These are phyloP conservation scores for Poa annua DNA, from an alignment of 176 grass and related monocot genomes.

Conservation along the genomic window DNA sequence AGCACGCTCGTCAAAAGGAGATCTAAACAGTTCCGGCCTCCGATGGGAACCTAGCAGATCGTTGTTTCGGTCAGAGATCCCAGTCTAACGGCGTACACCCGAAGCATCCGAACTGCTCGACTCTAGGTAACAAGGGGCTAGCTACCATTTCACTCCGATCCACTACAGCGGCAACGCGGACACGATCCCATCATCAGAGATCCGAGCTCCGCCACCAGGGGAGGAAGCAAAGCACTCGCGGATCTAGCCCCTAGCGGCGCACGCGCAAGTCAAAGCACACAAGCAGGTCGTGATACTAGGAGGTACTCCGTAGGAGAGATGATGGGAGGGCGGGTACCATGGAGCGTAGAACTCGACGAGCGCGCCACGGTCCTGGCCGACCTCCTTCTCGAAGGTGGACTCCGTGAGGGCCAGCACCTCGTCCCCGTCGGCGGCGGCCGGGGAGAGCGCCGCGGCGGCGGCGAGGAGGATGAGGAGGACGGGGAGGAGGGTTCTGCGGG, in stretches of 20 bases:
- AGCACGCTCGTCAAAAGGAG: neutral
- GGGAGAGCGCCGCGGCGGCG: constrained; percentile 2
- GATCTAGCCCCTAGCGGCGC: constrained; percentile 32
- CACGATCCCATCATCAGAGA: constrained; percentile 15
- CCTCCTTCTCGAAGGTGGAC: constrained; percentile 91
- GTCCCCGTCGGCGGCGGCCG: constrained; percentile 52
- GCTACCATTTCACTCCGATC: neutral
- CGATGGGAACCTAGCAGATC: neutral
- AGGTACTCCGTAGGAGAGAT: neutral
- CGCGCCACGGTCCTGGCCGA: constrained; percentile 84
- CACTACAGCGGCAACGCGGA: too few species aligned
- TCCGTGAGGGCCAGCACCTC: constrained; percentile 75
- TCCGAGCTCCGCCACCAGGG: neutral
- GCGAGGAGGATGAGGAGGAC: constrained; percentile 43
- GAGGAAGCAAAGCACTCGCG: neutral
- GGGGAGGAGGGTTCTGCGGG: constrained; percentile 50
- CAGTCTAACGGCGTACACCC: neutral
- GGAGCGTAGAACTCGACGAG: constrained; percentile 94
- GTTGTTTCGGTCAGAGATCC: neutral
- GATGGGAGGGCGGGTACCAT: constrained; percentile 45
- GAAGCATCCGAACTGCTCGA: neutral
- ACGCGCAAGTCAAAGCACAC: neutral
- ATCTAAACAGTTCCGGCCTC: neutral
- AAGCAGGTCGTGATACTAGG: neutral
- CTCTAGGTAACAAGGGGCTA: neutral